Conservation (phyloP, 371 early-diverging fungal species). For the Entomophthora muscae region DNA sequence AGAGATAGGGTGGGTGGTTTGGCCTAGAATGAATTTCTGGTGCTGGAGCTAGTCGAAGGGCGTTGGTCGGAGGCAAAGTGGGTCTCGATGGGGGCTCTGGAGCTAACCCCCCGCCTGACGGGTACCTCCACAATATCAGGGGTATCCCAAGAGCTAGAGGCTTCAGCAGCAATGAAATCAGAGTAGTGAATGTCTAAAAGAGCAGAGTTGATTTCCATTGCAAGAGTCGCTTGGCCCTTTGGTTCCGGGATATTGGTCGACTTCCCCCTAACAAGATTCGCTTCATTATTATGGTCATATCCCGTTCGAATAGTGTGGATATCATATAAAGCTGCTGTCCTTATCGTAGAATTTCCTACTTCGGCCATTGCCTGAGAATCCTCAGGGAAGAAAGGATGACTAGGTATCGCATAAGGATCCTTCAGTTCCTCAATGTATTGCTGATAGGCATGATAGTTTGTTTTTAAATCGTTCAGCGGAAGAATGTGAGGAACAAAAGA, state of each 20-base stretch:
- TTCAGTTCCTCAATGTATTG: conserved; percentile 1
- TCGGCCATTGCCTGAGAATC: neutral
- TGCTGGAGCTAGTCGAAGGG: neutral
- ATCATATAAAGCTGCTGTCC: neutral
- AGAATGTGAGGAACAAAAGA: conserved; percentile 3
- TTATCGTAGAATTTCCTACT: neutral
- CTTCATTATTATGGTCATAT: neutral
- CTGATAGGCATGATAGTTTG: conserved; percentile 4
- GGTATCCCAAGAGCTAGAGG: neutral
- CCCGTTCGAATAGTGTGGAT: neutral
- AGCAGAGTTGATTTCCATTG: conserved; percentile 7
- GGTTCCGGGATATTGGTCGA: neutral
- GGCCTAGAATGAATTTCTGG: no score
- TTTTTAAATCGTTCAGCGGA: conserved; percentile 3
- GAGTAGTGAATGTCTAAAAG: neutral
- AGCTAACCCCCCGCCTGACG: neutral
- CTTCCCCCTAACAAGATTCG: neutral
- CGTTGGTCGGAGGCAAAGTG: neutral
- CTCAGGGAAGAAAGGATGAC: neutral
- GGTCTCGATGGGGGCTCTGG: neutral
- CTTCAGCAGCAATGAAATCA: neutral
- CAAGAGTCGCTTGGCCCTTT: neutral
- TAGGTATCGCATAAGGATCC: conserved; percentile 15
- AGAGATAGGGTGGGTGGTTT: no score
- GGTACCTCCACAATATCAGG: neutral